Evolutionary conservation across 805 yeast genomes (phyloP).

Genomic region (Ascoidea asiatica): DNA sequence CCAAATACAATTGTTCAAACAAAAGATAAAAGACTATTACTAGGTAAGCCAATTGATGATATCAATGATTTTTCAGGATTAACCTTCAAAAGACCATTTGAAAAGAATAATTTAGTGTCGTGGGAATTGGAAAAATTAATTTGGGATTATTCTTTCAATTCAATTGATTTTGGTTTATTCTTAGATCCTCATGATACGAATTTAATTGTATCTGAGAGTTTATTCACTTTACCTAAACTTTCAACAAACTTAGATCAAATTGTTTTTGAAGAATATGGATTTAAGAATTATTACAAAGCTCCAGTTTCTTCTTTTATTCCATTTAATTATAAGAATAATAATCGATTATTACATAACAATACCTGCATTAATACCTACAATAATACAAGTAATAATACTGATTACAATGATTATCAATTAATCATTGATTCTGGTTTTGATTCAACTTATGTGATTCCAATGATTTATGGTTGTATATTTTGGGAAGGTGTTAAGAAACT

Average conservation of each 20-base stretch:
- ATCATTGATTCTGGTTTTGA: constrained; percentile 84
- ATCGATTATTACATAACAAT: constrained; percentile 13
- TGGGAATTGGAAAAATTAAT: constrained; percentile 85
- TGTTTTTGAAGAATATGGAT: constrained; percentile 86
- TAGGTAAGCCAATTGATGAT: constrained; percentile 55
- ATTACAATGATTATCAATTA: constrained; percentile 46
- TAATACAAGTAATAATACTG: neutral
- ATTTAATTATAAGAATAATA: constrained; percentile 30
- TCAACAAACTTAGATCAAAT: constrained; percentile 83
- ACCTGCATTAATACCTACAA: constrained; percentile 4
- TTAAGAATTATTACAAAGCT: constrained; percentile 54
- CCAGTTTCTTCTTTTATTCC: constrained; percentile 50
- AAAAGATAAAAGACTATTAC: constrained; percentile 55
- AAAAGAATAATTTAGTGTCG: constrained; percentile 75
- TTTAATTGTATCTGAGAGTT: constrained; percentile 66
- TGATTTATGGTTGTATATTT: constrained; percentile 62
- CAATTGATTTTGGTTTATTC: constrained; percentile 23
- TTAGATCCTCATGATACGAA: constrained; percentile 35
- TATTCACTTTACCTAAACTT: constrained; percentile 68
- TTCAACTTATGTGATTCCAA: constrained; percentile 78
- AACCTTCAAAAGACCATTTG: constrained; percentile 67
- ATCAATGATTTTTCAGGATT: constrained; percentile 68
- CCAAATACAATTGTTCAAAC: constrained; percentile 66
- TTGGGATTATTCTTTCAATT: constrained; percentile 73
- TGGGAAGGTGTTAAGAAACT: constrained; percentile 68